Evolutionary conservation across 1,139 yeast species (phyloP).

Genomic region (Meyerozyma smithsonii): DNA sequence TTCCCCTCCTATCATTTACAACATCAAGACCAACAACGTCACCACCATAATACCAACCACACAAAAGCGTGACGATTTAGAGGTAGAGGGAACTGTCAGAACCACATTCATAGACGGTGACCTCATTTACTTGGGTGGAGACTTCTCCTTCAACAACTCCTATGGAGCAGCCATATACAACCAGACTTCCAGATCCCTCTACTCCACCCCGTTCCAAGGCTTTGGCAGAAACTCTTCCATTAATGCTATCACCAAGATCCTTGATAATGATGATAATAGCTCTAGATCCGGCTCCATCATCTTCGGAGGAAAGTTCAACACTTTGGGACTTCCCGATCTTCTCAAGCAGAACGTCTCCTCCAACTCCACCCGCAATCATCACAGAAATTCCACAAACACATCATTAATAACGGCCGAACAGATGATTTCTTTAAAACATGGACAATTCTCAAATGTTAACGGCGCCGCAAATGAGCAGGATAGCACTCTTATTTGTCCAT

Average conservation of each 20-base stretch:
- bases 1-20: slow-evolving; percentile 51
- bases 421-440: slow-evolving; percentile 58
- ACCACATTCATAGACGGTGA: slow-evolving; percentile 45
- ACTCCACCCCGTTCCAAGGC: slow-evolving; percentile 68
- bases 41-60: slow-evolving; percentile 28
- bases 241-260: slow-evolving; percentile 57
- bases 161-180: slow-evolving; percentile 69
- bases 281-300: slow-evolving; percentile 43
- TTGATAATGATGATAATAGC: slow-evolving; percentile 18
- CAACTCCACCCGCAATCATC: slow-evolving; percentile 20
- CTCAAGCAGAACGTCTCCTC: slow-evolving; percentile 27
- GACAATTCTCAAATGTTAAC: slow-evolving; percentile 52
- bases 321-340: slow-evolving; percentile 53
- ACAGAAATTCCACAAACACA: slow-evolving; percentile 22
- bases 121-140: slow-evolving; percentile 76
- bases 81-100: slow-evolving; percentile 46
- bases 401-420: slow-evolving; percentile 57
- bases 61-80: slow-evolving; percentile 19
- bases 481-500: slow-evolving; percentile 58
- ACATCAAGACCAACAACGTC: slow-evolving; percentile 42
- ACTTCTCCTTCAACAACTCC: slow-evolving; percentile 51
- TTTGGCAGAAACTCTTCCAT: slow-evolving; percentile 59
- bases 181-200: slow-evolving; percentile 35
- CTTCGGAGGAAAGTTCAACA: slow-evolving; percentile 74
- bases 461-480: slow-evolving; percentile 27